Evolutionary conservation across 306 rosid species (phyloP), one percentile per base, ranked within the genome.

Genomic region (Vigna radiata): DNA sequence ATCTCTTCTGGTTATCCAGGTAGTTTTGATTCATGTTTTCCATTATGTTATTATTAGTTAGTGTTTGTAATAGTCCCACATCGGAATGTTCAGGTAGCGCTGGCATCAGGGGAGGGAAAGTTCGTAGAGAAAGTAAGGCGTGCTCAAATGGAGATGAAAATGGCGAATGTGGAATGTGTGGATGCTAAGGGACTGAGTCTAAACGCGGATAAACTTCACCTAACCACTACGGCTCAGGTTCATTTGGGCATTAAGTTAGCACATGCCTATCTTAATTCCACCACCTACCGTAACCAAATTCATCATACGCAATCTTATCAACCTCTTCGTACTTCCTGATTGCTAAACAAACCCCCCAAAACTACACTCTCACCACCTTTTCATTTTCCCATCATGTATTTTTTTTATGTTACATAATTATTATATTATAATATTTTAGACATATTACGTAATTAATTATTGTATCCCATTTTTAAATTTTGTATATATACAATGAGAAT

Each of bases 61-160:
- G 27, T 25, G 27, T 25, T 25, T 25, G 27, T 25, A 25, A 29
- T 29, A 29, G 33, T 29, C 33, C 33, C 33, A 29, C 33, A 29
- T 29, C 33, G 33, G 5, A 2, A 29, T 0, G 4, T 29, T 67
- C 77, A 88, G 96, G 90, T 89, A 66, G 91, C 86, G 66, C 37
- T 89, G 58, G 91, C 91, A 74, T 86, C 90, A 19, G 91, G 88
- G 72, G 96, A 91, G 86, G 93, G 96, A 0, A 79, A 27, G 53
- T 91, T 59, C 31, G 19, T 72, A 21, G 82, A 84, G 17, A 81
- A 10, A 2, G 96, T 87, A 36, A 87, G 96, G 80, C 66, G 82
- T 5, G 93, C 79, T 83, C 96, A 91, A 84, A 21, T 81, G 25
- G 81, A 54, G 7, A 83, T 77, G 0, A 81, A 23, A 46, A 61